Evolutionary conservation across 257 asterid genomes (phyloP).

Genomic region (Jaltomata sinuosa): DNA sequence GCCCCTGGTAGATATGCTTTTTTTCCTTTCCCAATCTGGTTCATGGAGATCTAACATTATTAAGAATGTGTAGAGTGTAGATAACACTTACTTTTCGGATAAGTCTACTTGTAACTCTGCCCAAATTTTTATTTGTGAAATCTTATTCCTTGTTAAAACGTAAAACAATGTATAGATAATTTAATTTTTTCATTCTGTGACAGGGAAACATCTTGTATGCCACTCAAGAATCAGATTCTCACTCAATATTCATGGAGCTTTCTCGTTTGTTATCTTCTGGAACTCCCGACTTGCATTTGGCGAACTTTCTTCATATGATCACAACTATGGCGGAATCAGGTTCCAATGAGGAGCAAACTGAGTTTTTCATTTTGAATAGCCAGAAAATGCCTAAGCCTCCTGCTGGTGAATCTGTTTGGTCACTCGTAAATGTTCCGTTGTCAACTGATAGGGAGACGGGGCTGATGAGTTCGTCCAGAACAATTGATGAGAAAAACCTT

Average conservation of each 20-base stretch:
- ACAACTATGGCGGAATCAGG: conserved; percentile 80
- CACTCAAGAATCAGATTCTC: conserved; percentile 55
- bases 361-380: conserved; percentile 64
- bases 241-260: conserved; percentile 64
- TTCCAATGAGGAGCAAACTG: conserved; percentile 72
- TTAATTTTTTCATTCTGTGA: not conserved
- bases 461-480: conserved; percentile 2
- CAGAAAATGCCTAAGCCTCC: conserved; percentile 78
- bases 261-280: conserved; percentile 54
- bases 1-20: not conserved
- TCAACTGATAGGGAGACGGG: conserved; percentile 21
- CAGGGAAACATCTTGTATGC: conserved; percentile 70
- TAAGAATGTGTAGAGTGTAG: not conserved
- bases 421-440: conserved; percentile 26
- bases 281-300: conserved; percentile 60
- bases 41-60: not conserved
- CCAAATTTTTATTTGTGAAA: not conserved
- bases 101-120: not conserved
- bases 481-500: conserved; percentile 23
- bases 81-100: not conserved
- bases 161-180: not conserved
- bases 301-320: conserved; percentile 91
- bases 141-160: not conserved
- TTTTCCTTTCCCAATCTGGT: not conserved
- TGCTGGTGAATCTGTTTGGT: conserved; percentile 56